A percentile compares a stretch with the other conserved stretches of the same genome.
These are phyloP conservation scores for Epichloe coenophiala DNA, from an alignment of 2,329 filamentous ascomycete species.

Conservation along the genomic window DNA sequence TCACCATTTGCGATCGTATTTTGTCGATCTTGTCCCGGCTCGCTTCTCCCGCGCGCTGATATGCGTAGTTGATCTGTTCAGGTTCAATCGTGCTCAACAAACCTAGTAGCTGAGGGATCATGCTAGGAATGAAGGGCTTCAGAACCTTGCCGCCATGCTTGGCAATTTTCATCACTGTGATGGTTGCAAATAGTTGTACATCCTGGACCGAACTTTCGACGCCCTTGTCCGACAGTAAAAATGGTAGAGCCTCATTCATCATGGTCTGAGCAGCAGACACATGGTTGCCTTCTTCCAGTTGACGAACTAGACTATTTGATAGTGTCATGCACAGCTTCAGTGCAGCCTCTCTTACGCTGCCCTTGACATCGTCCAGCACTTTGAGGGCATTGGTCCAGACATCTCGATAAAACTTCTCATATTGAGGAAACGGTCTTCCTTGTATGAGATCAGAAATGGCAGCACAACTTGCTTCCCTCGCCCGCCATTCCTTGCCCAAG, in stretches of 20 bases:
- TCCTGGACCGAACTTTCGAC: constrained; percentile 83
- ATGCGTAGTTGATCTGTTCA: constrained; percentile 81
- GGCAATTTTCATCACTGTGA: constrained; percentile 74
- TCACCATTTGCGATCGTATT: constrained; percentile 66
- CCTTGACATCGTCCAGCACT: constrained; percentile 92
- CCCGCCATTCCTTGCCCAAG: constrained; percentile 83
- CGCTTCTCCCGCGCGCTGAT: constrained; percentile 77
- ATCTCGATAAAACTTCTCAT: constrained; percentile 70
- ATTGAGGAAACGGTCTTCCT: constrained; percentile 60
- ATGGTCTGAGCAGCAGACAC: constrained; percentile 61
- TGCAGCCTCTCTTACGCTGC: constrained; percentile 70
- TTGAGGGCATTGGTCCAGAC: constrained; percentile 82
- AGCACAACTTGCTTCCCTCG: constrained; percentile 80
- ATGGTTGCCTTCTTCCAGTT: constrained; percentile 65
- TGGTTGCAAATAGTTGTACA: constrained; percentile 70
- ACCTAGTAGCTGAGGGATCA: constrained; percentile 69
- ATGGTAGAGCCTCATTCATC: constrained; percentile 78
- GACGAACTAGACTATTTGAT: constrained; percentile 72
- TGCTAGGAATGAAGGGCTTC: constrained; percentile 65
- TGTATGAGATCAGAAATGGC: constrained; percentile 82
- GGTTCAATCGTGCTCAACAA: constrained; percentile 81
- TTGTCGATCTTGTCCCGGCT: constrained; percentile 86
- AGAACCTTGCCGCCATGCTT: constrained; percentile 76
- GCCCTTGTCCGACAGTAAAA: constrained; percentile 76
- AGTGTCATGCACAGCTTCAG: constrained; percentile 70